phyloP scores from a whole-genome alignment of 306 rosid genomes.

The Acmispon strigosus region DNA sequence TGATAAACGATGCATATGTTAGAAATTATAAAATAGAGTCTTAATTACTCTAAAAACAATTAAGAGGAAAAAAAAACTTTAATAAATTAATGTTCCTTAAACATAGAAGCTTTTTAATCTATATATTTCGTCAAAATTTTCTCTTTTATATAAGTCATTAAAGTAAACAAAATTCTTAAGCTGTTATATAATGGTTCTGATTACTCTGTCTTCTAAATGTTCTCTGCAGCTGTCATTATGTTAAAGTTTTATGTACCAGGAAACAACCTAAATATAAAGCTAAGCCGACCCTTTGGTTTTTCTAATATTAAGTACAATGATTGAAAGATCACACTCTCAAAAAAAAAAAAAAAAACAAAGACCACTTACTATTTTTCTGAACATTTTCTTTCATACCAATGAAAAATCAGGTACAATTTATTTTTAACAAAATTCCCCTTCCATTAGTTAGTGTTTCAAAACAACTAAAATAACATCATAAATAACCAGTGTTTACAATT shows the following conservation, averaged over 20 bases:
- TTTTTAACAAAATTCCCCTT: neutral
- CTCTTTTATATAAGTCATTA: neutral
- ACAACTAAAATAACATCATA: neutral
- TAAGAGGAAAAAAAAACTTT: neutral
- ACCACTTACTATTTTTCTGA: neutral
- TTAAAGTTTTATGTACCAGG: neutral
- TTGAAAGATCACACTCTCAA: neutral
- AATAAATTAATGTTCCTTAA: neutral
- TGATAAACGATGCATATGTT: no score
- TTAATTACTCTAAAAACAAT: neutral
- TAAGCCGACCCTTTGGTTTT: neutral
- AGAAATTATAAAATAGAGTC: no score
- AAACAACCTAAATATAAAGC: neutral
- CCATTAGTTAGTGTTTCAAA: neutral
- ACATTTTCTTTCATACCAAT: neutral
- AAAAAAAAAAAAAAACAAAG: no score
- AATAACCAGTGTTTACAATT: neutral
- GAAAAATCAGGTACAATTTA: neutral
- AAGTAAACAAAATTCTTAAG: neutral
- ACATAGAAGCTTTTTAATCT: neutral
- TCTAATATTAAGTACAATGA: neutral
- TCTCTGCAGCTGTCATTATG: conserved; percentile 9
- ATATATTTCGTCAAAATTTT: neutral
- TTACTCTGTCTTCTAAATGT: neutral
- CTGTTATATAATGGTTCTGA: neutral